Evolutionary conservation across 805 yeast genomes (phyloP).

Genomic region (Ascoidea asiatica): DNA sequence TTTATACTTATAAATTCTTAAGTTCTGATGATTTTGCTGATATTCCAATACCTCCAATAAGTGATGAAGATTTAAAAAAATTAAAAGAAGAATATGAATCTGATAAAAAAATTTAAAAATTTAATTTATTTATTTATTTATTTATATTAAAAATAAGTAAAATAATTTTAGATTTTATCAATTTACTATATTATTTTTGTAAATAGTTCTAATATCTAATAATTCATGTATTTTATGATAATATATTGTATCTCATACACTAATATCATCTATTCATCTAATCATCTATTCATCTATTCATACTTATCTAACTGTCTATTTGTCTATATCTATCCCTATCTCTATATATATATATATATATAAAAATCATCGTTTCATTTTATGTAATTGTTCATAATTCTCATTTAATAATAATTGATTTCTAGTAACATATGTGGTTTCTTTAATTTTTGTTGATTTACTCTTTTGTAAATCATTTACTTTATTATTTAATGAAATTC

Average conservation of each 20-base stretch:
- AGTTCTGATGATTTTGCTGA: constrained; percentile 76
- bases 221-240: not conserved
- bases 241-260: no score
- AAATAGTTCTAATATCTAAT: not conserved
- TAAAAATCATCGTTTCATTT: not conserved
- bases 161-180: no score
- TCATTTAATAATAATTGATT: not conserved
- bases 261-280: no score
- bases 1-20: constrained; percentile 50
- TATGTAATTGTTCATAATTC: not conserved
- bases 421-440: no score
- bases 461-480: no score
- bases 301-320: no score
- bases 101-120: constrained; percentile 9
- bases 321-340: no score
- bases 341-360: no score
- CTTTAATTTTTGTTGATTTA: no score
- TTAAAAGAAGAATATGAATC: constrained; percentile 62
- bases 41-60: constrained; percentile 88
- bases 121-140: not conserved
- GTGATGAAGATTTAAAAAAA: constrained; percentile 60
- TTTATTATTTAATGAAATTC: no score
- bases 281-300: no score
- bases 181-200: not conserved
- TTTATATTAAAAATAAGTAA: no score